Evolutionary conservation across 345 rosid genomes (phyloP).

Genomic region (Salix suchowensis): DNA sequence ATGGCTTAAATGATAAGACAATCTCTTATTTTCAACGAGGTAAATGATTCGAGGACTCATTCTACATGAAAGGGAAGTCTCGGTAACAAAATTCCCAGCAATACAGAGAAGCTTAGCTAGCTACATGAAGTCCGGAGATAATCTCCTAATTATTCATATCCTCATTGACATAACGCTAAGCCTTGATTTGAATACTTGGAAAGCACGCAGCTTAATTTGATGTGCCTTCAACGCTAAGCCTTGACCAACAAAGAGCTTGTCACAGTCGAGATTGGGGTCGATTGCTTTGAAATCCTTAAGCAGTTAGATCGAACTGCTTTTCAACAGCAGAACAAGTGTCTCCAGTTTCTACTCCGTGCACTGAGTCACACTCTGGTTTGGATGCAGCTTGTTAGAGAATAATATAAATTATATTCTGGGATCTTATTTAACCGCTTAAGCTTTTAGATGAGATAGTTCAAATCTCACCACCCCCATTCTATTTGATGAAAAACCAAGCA

Average conservation of each 20-base stretch:
- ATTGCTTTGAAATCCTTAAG: not conserved
- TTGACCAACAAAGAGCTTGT: conserved; percentile 32
- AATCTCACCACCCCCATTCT: too few relatives aligned
- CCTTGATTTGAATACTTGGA: not conserved
- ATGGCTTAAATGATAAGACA: not conserved
- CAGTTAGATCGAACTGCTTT: not conserved
- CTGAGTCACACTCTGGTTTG: conserved; percentile 2
- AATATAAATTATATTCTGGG: too few relatives aligned
- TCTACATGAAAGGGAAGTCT: not conserved
- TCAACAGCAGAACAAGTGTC: conserved; percentile 10
- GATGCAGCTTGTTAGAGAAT: not conserved
- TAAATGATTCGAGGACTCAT: not conserved
- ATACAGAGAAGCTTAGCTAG: not conserved
- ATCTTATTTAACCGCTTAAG: too few relatives aligned
- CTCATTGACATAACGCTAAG: not conserved
- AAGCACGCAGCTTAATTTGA: not conserved
- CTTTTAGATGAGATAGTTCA: too few relatives aligned
- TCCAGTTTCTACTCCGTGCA: conserved; percentile 5
- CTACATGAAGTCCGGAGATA: not conserved
- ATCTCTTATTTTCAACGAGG: not conserved
- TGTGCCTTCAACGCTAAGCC: conserved; percentile 31
- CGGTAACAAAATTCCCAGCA: not conserved
- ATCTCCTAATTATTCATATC: not conserved
- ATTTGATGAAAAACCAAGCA: too few relatives aligned
- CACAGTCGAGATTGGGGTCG: conserved; percentile 36